Evolutionary conservation across 495 filamentous ascomycete genomes (phyloP), one percentile per base, ranked within the genome.

Genomic region (Penicillium tannophilum): DNA sequence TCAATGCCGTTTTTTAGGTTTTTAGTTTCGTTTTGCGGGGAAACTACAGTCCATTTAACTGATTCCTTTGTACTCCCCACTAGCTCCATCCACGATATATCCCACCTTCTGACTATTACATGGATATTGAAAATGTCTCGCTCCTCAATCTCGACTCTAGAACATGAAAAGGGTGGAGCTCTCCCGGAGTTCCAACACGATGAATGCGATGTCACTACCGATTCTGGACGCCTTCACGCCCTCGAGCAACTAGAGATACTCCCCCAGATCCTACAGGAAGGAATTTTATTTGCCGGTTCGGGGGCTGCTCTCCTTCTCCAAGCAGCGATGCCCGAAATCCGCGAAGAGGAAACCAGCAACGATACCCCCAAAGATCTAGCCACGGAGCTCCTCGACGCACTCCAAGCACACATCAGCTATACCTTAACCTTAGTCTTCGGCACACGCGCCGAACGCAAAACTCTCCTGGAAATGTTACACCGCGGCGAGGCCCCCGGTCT

Each of bases 241-340:
- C 72, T 77, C 28, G 73, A 76, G 11, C 62, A 70, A 24, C 65
- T 75, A 35, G 67, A 76, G 41, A 69, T 76, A 51, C 65, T 76
- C 7, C 76, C 76, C 24, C 70, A 73, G 23, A 78, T 78, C 36
- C 69, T 78, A 0, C 69, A 69, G 55, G 76, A 78, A 46, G 76
- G 76, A 4, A 73, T 77, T 36, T 53, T 76, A 31, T 74, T 78
- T 55, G 68, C 75, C 0, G 76, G 72, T 2, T 68, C 70, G 0
- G 74, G 74, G 6, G 68, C 73, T 6, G 67, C 74, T 8, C 63
- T 78, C 12, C 69, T 78, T 1, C 63, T 78, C 2, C 76, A 78
- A 62, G 76, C 76, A 28, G 74, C 76, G 1, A 55, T 70, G 12
- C 76, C 72, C 17, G 73, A 64, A 9, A 72, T 77, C 50, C 63